Evolutionary conservation across 1,139 yeast genomes (phyloP), one percentile per base, ranked within the genome.

Genomic region (Candida sp.): DNA sequence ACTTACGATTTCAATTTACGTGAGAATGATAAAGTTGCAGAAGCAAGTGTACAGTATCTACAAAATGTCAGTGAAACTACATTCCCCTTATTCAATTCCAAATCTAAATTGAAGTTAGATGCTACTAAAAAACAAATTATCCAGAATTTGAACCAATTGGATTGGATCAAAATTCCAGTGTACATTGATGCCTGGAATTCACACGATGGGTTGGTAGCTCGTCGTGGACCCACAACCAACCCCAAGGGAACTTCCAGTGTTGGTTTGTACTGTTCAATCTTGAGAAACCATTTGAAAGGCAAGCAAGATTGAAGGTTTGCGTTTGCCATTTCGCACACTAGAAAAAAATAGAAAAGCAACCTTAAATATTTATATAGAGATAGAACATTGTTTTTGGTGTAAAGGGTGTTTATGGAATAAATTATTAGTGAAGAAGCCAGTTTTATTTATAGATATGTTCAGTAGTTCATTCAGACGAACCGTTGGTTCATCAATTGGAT

Each of bases 191-290:
- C 82, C 12, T 70, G 84, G 61, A 85, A 85, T 58, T 80, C 93
- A 0, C 95, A 86, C 55, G 89, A 82, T 53, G 84, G 84, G 0
- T 81, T 85, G 36, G 82, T 84, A 22, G 85, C 87, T 8, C 69
- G 95, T 48, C 69, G 83, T 45, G 90, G 90, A 0, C 68, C 82
- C 2, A 63, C 61, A 35, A 69, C 77, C n/a, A 71, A 77, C 25
- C 73, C 79, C 0, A 73, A 74, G 49, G 85, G 85, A 0, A 66
- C 81, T 1, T 76, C 84, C 2, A 66, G 78, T 1, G 62, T 81
- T 32, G 75, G 71, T 7, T 62, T 81, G 41, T 81, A 83, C 80
- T 69, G 72, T 4, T 70, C 78, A 3, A 54, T 76, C 21, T 57
- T 75, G 34, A 60, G 77, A 36, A 63, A 60, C 43, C 71, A 73